Conservation (phyloP, 2,329 filamentous ascomycete species). For the Boeremia lycopersici region DNA sequence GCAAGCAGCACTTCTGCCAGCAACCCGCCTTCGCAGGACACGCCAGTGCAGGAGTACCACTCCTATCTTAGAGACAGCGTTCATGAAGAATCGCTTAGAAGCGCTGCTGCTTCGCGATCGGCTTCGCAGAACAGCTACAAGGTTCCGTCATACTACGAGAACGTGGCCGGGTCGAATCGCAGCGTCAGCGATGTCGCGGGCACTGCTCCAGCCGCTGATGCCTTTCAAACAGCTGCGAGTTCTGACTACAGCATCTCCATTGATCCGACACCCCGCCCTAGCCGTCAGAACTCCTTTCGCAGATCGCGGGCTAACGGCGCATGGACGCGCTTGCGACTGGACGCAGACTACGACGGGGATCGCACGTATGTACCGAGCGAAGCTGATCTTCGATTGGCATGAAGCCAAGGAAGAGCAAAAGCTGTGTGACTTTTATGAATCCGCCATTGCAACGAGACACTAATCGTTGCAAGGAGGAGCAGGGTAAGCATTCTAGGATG, state of each 20-base stretch:
- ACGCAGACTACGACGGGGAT: slow-evolving; percentile 1
- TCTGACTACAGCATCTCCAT: background rate
- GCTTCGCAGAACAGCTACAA: background rate
- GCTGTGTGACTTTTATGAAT: background rate
- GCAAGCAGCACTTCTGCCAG: background rate
- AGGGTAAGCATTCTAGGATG: background rate
- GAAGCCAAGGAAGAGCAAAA: background rate
- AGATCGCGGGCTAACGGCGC: background rate
- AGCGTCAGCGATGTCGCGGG: background rate
- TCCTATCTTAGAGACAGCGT: background rate
- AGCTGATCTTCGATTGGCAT: background rate
- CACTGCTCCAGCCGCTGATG: background rate
- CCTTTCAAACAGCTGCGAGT: background rate
- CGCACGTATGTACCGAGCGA: slow-evolving; percentile 2
- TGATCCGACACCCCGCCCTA: background rate
- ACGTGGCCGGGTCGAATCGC: background rate
- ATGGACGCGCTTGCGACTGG: background rate
- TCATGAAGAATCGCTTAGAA: background rate
- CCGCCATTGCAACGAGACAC: background rate
- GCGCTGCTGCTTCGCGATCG: background rate
- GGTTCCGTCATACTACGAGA: background rate
- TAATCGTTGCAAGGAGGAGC: background rate
- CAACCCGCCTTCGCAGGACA: background rate
- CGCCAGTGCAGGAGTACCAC: background rate
- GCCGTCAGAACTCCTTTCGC: background rate